Base-by-base conservation (phyloP, 495 filamentous ascomycete species). In the Durotheca rogersii region DNA sequence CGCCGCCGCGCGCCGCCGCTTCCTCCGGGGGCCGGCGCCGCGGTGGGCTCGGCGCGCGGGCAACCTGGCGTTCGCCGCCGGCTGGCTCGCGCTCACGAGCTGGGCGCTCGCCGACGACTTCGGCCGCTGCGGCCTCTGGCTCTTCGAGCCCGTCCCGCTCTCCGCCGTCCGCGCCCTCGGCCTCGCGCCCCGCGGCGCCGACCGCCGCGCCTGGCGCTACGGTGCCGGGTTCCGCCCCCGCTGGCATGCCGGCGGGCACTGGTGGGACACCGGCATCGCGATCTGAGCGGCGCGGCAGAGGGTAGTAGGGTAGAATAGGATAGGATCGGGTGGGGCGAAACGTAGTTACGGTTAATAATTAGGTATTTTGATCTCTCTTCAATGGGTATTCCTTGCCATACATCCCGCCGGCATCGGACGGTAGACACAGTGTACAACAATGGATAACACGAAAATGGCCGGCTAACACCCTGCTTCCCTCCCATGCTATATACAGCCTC, bases 61-160 rank as follows among this genome's bases (percentile, higher is more conserved):
- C 0, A 89, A 88, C 53, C 47, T 78, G 0, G 7, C 68, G 0
- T 81, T 81, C 42, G 76, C 77, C 2, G 32, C 76, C 5, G 49
- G 38, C 2, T 90, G 86, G 86, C 65, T 87, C 35, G 68, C 75
- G 3, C 41, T 66, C n/a, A 84, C 85, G 0, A 72, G 72, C 2
- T 57, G 61, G 56, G 50, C 64, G 21, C 55, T 82, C 1, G 64
- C 83, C 6, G 81, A 88, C 65, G 87, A 90, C 42, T 81, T 88
- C 58, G 68, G 75, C 0, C 66, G 72, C 9, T 76, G 76, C 0
- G 84, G 80, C 0, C 29, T 89, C 6, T 89, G 82, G 81, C 47
- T 87, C 12, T 80, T 74, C 51, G 84, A 89, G 66, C 85, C 85
- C 0, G 65, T 89, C n/a, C 87, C 87, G 0, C 14, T 87, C 1